Base-by-base conservation (phyloP, 2,329 filamentous ascomycete genomes). In the Pseudocercospora ulei region DNA sequence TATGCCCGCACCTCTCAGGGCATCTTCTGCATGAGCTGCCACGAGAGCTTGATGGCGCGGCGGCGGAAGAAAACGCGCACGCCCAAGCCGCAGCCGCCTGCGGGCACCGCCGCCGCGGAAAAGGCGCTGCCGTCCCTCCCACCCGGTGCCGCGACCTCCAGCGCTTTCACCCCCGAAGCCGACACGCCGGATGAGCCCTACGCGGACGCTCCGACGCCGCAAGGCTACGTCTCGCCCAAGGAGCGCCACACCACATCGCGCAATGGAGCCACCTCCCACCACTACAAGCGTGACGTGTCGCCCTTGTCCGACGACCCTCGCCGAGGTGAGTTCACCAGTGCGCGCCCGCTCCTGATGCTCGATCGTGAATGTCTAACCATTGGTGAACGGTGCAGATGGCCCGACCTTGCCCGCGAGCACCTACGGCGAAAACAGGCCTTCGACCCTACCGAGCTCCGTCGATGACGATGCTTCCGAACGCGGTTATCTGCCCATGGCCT, bases 1-100 rank as follows among this genome's bases (percentile, higher is more conserved):
- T 98, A 96, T 75, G 90, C 90, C 38, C 78, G 90, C 57, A 98
- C 90, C 1, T 95, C 88, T 5, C 90, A 96, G 63, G 90, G 90
- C 44, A 98, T 98, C 54, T 96, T 98, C 60, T 98, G 90, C 67
- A 98, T 98, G 90, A 86, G 80, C 57, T 98, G 90, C 61, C 90
- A 98, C 59, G 90, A 98, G 64, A 90, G 85, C 17, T 66, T 98
- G 37, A 96, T 96, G 86, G 85, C 88, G 34, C 73, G 88, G 48
- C 75, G 88, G 49, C 75, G 85, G 56, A 95, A 96, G 66, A 86
- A 84, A 62, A 79, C 80, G 24, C 86, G 84, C 62, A 51, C 46
- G 35, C 43, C 44, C 28, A 53, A 45, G 7, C 41, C 39, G 18
- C 73, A 78, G 12, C 75, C 47, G 78, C 67, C 78, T 84, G 46